A percentile compares a stretch with the other conserved stretches of the same genome.
These are phyloP conservation scores for Sporothrix dimorphospora DNA, from an alignment of 2,329 filamentous ascomycete species.

Conservation along the genomic window DNA sequence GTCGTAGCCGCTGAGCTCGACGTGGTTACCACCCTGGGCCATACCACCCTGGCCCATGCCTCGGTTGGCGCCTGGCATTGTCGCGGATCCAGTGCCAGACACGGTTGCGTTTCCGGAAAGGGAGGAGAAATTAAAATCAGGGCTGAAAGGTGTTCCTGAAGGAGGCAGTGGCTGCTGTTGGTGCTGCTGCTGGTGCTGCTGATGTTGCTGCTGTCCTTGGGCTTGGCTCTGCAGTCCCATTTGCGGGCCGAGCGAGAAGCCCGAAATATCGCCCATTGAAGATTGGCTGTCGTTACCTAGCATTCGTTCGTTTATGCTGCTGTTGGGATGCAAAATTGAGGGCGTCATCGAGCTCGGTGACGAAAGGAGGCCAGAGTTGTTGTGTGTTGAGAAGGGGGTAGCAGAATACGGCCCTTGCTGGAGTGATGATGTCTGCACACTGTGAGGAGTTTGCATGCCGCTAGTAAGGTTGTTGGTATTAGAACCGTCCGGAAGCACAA, in stretches of 20 bases:
- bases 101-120: not conserved
- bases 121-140: constrained; percentile 37
- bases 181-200: constrained; percentile 35
- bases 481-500: constrained; percentile 33
- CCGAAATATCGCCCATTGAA: not conserved
- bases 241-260: constrained; percentile 10
- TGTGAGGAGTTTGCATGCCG: constrained; percentile 37
- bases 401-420: constrained; percentile 23
- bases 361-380: not conserved
- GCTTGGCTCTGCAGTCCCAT: constrained; percentile 29
- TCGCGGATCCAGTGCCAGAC: not conserved
- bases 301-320: not conserved
- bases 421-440: constrained; percentile 37
- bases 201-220: constrained; percentile 33
- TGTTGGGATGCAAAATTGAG: not conserved
- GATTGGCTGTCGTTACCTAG: not conserved
- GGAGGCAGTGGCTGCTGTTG: constrained; percentile 33
- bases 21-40: not conserved
- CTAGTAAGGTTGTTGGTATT: constrained; percentile 29
- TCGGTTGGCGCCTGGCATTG: not conserved
- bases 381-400: not conserved
- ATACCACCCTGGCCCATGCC: not conserved
- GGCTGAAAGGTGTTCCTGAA: constrained; percentile 20
- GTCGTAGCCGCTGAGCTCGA: constrained; percentile 50
- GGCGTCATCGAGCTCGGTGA: constrained; percentile 16